Percentiles rank a stretch among this genome's conserved stretches.
phyloP scores from a whole-genome alignment of 768 basidiomycete species.

The Leccinum subtestaceum region DNA sequence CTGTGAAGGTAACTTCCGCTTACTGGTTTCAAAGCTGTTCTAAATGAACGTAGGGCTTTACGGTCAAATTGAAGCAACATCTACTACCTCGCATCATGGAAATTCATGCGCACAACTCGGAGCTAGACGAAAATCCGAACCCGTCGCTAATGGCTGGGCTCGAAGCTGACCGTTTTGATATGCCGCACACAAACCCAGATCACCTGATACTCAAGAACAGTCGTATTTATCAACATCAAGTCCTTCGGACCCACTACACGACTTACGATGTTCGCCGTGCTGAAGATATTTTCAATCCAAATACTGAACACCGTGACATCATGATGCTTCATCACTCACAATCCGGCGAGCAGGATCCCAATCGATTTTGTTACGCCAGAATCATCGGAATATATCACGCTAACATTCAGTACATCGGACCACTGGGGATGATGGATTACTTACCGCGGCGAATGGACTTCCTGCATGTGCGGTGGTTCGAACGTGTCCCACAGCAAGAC shows the following conservation, averaged over 20 bases:
- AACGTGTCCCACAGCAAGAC: not conserved
- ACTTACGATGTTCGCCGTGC: not conserved
- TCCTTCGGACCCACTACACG: not conserved
- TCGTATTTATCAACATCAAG: not conserved
- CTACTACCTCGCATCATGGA: not conserved
- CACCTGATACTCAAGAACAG: too few species aligned
- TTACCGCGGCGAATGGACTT: too few species aligned
- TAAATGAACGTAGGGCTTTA: not conserved
- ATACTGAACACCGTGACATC: not conserved
- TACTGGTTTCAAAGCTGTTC: not conserved
- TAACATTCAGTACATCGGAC: too few species aligned
- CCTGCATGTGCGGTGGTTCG: too few species aligned
- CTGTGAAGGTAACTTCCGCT: not conserved
- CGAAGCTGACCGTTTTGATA: not conserved
- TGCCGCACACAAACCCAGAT: not conserved
- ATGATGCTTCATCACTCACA: not conserved
- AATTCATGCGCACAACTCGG: not conserved
- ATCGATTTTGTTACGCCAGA: not conserved
- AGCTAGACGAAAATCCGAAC: not conserved
- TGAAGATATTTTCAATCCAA: not conserved
- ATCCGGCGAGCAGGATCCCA: not conserved
- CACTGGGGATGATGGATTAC: too few species aligned
- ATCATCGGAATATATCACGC: not conserved
- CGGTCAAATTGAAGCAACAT: not conserved
- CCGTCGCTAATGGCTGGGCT: not conserved